Conservation (phyloP, 2,329 filamentous ascomycete species). For the Endoconidiophora polonica region DNA sequence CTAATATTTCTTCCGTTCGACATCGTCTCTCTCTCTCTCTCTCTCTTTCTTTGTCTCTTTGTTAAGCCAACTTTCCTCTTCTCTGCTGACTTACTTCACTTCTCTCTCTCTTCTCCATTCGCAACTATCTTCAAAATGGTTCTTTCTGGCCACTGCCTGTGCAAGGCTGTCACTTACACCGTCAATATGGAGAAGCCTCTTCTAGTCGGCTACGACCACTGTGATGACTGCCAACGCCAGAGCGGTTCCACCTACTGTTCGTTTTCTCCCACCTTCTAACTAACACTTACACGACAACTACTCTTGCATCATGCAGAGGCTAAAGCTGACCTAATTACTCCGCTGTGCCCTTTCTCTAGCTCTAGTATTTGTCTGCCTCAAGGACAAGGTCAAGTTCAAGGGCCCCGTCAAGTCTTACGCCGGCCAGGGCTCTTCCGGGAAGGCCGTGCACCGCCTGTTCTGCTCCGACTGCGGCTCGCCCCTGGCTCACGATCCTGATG, state of each 20-base stretch:
- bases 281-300: neutral
- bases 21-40: neutral
- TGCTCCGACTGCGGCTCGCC: slow-evolving; percentile 53
- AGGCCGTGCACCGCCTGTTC: slow-evolving; percentile 50
- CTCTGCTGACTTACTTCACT: neutral
- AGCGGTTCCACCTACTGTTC: slow-evolving; percentile 51
- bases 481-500: slow-evolving; percentile 53
- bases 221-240: slow-evolving; percentile 57
- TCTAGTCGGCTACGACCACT: slow-evolving; percentile 51
- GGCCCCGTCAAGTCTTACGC: slow-evolving; percentile 50
- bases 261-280: slow-evolving; percentile 15
- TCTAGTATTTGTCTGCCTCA: slow-evolving; percentile 48
- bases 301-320: neutral
- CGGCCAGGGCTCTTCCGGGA: slow-evolving; percentile 42
- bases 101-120: neutral
- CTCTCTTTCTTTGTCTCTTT: neutral
- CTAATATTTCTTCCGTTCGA: neutral
- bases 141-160: slow-evolving; percentile 54
- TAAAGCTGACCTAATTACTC: neutral
- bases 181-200: slow-evolving; percentile 33
- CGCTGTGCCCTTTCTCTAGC: slow-evolving; percentile 23
- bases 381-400: slow-evolving; percentile 45
- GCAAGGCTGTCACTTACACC: slow-evolving; percentile 55
- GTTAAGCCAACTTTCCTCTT: neutral
- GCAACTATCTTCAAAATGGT: slow-evolving; percentile 29